A percentile compares a stretch with the other conserved stretches of the same genome.
Conservation (phyloP, 176 grass and related monocot genomes). For the Echinochloa phyllopogon region DNA sequence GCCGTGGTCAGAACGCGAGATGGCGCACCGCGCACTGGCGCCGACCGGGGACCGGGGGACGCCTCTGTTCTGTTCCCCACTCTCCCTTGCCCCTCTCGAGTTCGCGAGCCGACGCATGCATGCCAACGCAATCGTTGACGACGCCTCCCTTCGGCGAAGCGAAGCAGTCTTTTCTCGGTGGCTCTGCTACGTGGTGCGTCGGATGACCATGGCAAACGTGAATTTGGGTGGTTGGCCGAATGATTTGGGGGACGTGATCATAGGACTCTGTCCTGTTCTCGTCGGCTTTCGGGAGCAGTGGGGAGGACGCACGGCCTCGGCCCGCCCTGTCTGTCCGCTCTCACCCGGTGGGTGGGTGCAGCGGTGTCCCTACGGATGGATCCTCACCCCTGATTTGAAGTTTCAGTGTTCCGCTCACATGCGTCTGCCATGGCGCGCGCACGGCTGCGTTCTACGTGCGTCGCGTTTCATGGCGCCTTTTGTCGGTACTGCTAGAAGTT, state of each 20-base stretch:
- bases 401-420: too few relatives aligned
- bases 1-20: background rate
- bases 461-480: background rate
- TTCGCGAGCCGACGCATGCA: background rate
- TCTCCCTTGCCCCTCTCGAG: background rate
- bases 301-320: background rate
- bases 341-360: background rate
- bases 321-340: background rate
- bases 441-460: background rate
- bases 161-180: background rate
- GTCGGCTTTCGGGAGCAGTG: background rate
- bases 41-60: too few relatives aligned
- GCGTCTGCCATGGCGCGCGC: background rate
- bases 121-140: background rate
- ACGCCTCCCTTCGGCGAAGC: background rate
- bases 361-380: slow-evolving; percentile 23
- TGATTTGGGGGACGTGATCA: background rate
- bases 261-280: background rate
- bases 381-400: background rate
- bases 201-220: background rate
- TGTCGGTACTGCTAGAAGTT: background rate
- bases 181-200: background rate
- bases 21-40: background rate
- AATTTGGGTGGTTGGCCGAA: background rate
- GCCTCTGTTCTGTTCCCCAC: background rate